Percentiles rank a stretch among this genome's conserved stretches.
Conservation (phyloP, 169 alveolate species). For the Plasmodium chabaudi region DNA sequence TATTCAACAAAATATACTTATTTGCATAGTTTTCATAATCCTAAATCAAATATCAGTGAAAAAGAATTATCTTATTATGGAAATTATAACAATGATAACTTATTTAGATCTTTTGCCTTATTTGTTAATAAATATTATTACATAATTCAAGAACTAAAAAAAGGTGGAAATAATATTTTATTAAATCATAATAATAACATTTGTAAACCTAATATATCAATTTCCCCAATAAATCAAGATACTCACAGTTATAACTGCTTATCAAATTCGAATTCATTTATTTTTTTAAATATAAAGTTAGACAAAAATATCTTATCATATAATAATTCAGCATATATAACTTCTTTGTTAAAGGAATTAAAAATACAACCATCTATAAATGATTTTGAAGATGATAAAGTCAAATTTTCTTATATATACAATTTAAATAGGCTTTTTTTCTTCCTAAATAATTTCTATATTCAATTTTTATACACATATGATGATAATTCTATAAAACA, state of each 20-base stretch:
- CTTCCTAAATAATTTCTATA: constrained; percentile 48
- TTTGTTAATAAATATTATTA: constrained; percentile 60
- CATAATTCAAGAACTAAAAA: constrained; percentile 2
- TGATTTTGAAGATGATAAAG: constrained; percentile 25
- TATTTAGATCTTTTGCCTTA: constrained; percentile 31
- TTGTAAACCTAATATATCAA: not conserved
- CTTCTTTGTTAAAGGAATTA: constrained; percentile 17
- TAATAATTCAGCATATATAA: constrained; percentile 9
- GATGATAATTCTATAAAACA: not conserved
- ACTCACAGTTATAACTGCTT: not conserved
- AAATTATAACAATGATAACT: constrained; percentile 15
- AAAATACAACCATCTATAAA: constrained; percentile 39
- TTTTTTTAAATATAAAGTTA: constrained; percentile 45
- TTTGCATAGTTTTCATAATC: constrained; percentile 59
- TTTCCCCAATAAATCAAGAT: not conserved
- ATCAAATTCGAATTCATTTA: constrained; percentile 44
- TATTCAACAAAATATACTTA: constrained; percentile 58
- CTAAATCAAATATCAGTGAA: constrained; percentile 23
- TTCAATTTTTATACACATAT: constrained; percentile 19
- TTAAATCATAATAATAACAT: not conserved
- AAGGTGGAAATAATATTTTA: not conserved
- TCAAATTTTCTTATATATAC: constrained; percentile 39
- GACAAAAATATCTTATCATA: constrained; percentile 3
- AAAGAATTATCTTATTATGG: constrained; percentile 35
- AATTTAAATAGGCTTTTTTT: constrained; percentile 38